Evolutionary conservation across 148 eudicot genomes (phyloP).

Genomic region (Diospyros kaki): DNA sequence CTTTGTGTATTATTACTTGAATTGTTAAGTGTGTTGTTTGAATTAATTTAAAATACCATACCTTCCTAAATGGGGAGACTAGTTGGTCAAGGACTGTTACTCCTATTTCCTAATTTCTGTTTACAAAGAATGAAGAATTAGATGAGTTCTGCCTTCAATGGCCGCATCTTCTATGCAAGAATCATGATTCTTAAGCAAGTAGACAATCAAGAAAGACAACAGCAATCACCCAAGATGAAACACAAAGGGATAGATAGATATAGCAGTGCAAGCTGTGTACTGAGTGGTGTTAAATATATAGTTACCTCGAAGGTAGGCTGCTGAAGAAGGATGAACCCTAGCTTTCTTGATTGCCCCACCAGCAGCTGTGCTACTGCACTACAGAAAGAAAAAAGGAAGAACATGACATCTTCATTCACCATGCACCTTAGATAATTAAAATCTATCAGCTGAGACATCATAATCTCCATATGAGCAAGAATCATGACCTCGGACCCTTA

Average conservation of each 20-base stretch:
- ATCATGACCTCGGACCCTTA: too few species aligned
- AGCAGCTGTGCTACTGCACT: conserved; percentile 60
- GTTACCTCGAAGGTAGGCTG: conserved; percentile 68
- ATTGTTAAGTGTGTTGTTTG: not conserved
- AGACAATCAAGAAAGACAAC: conserved; percentile 70
- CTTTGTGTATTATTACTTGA: not conserved
- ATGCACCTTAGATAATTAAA: not conserved
- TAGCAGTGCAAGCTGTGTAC: too few species aligned
- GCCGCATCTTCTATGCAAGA: conserved; percentile 17
- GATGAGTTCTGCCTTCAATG: conserved; percentile 9
- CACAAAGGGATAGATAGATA: too few species aligned
- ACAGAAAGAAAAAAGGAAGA: conserved; percentile 7
- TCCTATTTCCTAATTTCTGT: conserved; percentile 74
- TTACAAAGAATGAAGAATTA: not conserved
- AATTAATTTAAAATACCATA: conserved; percentile 13
- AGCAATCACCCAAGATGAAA: conserved; percentile 31
- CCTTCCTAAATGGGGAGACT: conserved; percentile 91
- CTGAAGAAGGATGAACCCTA: conserved; percentile 72
- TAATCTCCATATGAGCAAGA: too few species aligned
- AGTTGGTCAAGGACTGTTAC: conserved; percentile 82
- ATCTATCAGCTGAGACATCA: too few species aligned
- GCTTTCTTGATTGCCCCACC: conserved; percentile 74
- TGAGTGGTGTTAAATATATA: not conserved
- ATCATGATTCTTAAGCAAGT: conserved; percentile 30
- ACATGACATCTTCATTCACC: conserved; percentile 8